Percentiles rank a stretch among this genome's conserved stretches.
Conservation (phyloP, 805 yeast genomes). For the Candida morakotiae region DNA sequence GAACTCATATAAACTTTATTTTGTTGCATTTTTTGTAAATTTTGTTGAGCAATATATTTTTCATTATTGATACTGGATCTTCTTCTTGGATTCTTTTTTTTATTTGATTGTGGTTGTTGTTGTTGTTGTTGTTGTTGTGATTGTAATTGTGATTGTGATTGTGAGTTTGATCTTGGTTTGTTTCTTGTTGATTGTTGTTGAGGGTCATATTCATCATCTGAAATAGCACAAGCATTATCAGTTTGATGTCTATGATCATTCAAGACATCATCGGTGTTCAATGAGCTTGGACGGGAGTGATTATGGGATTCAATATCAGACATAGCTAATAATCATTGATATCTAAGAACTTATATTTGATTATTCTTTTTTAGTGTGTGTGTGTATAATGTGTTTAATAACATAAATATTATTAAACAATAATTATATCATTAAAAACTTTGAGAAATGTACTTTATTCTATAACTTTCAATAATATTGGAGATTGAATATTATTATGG, state of each 20-base stretch:
- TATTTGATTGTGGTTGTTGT: background rate
- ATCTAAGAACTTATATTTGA: too few relatives aligned
- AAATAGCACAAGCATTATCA: slow-evolving; percentile 12
- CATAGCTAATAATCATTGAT: slow-evolving; percentile 17
- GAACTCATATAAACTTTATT: slow-evolving; percentile 10
- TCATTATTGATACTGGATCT: slow-evolving; percentile 5
- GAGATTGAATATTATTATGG: too few relatives aligned
- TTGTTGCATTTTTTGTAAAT: slow-evolving; percentile 4
- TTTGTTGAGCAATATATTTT: slow-evolving; percentile 3
- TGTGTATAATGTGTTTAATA: too few relatives aligned
- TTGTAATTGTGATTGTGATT: slow-evolving; percentile 1
- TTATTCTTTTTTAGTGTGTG: too few relatives aligned
- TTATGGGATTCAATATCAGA: slow-evolving; percentile 37
- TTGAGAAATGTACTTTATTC: too few relatives aligned
- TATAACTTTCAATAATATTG: too few relatives aligned
- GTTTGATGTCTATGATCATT: slow-evolving; percentile 38
- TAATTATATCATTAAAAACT: too few relatives aligned
- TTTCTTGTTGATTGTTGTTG: slow-evolving; percentile 1
- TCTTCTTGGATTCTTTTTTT: slow-evolving; percentile 4
- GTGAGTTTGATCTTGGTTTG: background rate
- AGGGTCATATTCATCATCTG: slow-evolving; percentile 12
- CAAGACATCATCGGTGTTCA: slow-evolving; percentile 26
- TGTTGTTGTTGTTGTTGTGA: background rate
- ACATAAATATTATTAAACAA: too few relatives aligned
- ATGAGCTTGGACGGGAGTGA: slow-evolving; percentile 16